These are phyloP conservation scores for Penicillium taxi DNA, from an alignment of 495 filamentous ascomycete genomes.

Conservation along the genomic window DNA sequence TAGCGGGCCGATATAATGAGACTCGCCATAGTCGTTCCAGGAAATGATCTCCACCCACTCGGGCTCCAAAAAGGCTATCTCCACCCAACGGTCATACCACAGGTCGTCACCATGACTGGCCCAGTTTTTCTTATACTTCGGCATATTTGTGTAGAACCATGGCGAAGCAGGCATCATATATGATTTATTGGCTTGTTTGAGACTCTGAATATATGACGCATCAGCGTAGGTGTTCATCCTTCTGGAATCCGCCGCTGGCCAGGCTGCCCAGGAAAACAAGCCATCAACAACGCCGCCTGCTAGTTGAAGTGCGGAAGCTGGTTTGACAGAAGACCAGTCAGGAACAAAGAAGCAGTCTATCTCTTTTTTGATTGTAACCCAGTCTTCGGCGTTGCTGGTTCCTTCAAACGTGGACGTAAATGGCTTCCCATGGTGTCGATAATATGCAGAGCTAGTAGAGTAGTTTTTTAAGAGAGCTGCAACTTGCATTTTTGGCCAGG, in stretches of 20 bases:
- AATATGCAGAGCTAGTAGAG: conserved; percentile 45
- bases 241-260: conserved; percentile 51
- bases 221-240: conserved; percentile 50
- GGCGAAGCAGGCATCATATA: conserved; percentile 78
- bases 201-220: conserved; percentile 37
- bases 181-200: conserved; percentile 39
- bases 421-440: conserved; percentile 43
- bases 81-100: conserved; percentile 69
- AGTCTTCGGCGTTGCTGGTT: conserved; percentile 47
- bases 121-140: conserved; percentile 67
- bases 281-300: conserved; percentile 47
- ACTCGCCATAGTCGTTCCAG: conserved; percentile 76
- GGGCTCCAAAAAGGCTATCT: conserved; percentile 55
- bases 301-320: conserved; percentile 27
- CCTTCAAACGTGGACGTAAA: conserved; percentile 74
- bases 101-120: conserved; percentile 61
- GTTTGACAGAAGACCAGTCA: conserved; percentile 54
- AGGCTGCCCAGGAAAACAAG: conserved; percentile 65
- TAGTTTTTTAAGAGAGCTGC: conserved; percentile 47
- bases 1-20: conserved; percentile 62
- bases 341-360: conserved; percentile 52
- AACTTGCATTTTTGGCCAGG: conserved; percentile 51
- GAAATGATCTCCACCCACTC: conserved; percentile 50
- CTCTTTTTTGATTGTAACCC: conserved; percentile 46
- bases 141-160: conserved; percentile 68